Evolutionary conservation across 345 rosid species (phyloP), one percentile per base, ranked within the genome.

Genomic region (Litchi chinensis): DNA sequence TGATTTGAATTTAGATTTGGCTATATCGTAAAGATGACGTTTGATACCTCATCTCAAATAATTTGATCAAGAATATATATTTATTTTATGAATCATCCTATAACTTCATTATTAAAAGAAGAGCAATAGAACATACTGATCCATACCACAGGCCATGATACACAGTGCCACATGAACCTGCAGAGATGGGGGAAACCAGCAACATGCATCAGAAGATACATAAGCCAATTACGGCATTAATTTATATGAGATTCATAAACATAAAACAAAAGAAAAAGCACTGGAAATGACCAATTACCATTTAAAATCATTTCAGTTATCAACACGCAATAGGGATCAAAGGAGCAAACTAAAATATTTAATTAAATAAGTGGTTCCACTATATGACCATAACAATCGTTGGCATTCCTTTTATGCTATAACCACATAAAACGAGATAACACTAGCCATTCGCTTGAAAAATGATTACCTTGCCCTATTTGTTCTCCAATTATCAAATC

Each of bases 141-240:
- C 96, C 99, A 82, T 87, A 96, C 99, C 99, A 96, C 87, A 96
- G 91, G 68, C 92, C 97, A 67, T 93, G 97, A 85, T 94, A 94
- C 18, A 96, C 99, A 63, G 97, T 96, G 79, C 99, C 99, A 73
- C 99, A 96, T 81, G 98, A 94, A 84, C 99, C 99, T 96, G 94
- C 64, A 52, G 66, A 57, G 71, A 76, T 15, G 71, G 46, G 71
- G 76, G 68, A 85, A 79, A 76, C 43, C 3, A 62, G 64, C 32
- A 70, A 74, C 75, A 54, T 68, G 46, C 65, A 76, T 83, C 65
- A 86, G 82, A 69, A 52, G 75, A 74, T 56, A 40, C 6, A 40
- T 68, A 77, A 65, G 63, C 41, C 48, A 81, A 73, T 8, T 21
- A 26, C 28, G 1, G 28, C 28, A 26, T 26, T 26, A 26, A 26